phyloP scores from a whole-genome alignment of 2,329 filamentous ascomycete genomes.

The Penicillium sp. region DNA sequence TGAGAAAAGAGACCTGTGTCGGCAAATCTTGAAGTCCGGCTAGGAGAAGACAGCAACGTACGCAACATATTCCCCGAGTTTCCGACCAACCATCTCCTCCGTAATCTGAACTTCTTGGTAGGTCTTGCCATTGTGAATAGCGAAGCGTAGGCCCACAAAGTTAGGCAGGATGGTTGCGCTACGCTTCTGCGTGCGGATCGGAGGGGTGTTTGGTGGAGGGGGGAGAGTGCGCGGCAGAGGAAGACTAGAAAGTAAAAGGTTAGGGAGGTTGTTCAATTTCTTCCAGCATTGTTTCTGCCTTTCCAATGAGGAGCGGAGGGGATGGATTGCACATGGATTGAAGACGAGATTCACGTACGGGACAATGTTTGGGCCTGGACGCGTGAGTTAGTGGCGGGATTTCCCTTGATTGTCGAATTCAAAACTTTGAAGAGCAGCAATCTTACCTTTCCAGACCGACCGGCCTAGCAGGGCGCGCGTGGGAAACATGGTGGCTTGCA shows the following conservation, averaged over 20 bases:
- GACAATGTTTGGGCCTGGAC: slow-evolving; percentile 65
- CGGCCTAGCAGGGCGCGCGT: slow-evolving; percentile 67
- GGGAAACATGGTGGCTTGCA: slow-evolving; percentile 58
- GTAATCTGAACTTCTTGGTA: slow-evolving; percentile 81
- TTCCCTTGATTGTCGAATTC: background rate
- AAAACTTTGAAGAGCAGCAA: background rate
- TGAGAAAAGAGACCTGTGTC: no score
- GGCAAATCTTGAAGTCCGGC: no score
- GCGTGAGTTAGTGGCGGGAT: slow-evolving; percentile 8
- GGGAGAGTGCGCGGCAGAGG: slow-evolving; percentile 43
- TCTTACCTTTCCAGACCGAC: slow-evolving; percentile 81
- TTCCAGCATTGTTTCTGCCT: background rate
- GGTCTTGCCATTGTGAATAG: slow-evolving; percentile 86
- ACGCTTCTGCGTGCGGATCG: slow-evolving; percentile 83
- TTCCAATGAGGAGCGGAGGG: background rate
- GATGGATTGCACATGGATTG: background rate
- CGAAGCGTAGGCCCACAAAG: slow-evolving; percentile 85
- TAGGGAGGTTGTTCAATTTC: background rate
- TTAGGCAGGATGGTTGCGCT: slow-evolving; percentile 86
- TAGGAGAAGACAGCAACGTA: no score
- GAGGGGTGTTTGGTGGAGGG: slow-evolving; percentile 62
- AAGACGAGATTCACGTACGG: slow-evolving; percentile 53
- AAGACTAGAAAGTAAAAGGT: slow-evolving; percentile 29
- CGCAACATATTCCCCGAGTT: slow-evolving; percentile 88
- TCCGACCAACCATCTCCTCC: slow-evolving; percentile 95